Evolutionary conservation across 306 rosid genomes (phyloP).

Genomic region (Datisca glomerata): DNA sequence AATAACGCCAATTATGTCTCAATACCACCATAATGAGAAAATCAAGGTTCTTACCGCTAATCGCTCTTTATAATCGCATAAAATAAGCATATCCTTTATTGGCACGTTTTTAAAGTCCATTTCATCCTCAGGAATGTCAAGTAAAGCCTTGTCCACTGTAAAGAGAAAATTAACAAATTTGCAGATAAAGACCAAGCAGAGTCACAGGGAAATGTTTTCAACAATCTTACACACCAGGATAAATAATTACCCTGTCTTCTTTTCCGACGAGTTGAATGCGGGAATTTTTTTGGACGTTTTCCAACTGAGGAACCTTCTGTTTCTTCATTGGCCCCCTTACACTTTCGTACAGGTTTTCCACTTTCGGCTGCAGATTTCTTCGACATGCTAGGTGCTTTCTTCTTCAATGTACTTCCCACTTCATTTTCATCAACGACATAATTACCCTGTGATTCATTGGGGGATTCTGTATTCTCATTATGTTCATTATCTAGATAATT

Average conservation of each 20-base stretch:
- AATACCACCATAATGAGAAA: conserved; percentile 11
- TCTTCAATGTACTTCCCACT: conserved; percentile 22
- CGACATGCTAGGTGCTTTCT: conserved; percentile 25
- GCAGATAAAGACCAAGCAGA: no score
- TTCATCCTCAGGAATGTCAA: conserved; percentile 68
- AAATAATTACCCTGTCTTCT: conserved; percentile 48
- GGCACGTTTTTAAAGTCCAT: conserved; percentile 41
- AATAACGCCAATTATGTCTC: not conserved
- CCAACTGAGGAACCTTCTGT: conserved; percentile 20
- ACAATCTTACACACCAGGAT: not conserved
- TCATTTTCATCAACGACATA: conserved; percentile 24
- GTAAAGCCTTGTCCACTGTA: conserved; percentile 62
- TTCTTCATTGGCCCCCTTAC: conserved; percentile 30
- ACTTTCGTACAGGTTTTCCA: conserved; percentile 38
- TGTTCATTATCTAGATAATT: conserved; percentile 24
- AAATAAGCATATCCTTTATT: conserved; percentile 58
- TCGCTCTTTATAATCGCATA: conserved; percentile 57
- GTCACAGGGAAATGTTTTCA: not conserved
- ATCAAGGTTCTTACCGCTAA: conserved; percentile 28
- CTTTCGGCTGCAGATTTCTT: conserved; percentile 39
- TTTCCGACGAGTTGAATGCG: conserved; percentile 64
- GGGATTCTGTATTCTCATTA: conserved; percentile 16
- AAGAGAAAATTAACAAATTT: conserved; percentile 21
- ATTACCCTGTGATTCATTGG: conserved; percentile 29
- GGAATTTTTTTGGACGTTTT: conserved; percentile 50